Conservation (phyloP, 148 eudicot genomes). For the Beta vulgaris region DNA sequence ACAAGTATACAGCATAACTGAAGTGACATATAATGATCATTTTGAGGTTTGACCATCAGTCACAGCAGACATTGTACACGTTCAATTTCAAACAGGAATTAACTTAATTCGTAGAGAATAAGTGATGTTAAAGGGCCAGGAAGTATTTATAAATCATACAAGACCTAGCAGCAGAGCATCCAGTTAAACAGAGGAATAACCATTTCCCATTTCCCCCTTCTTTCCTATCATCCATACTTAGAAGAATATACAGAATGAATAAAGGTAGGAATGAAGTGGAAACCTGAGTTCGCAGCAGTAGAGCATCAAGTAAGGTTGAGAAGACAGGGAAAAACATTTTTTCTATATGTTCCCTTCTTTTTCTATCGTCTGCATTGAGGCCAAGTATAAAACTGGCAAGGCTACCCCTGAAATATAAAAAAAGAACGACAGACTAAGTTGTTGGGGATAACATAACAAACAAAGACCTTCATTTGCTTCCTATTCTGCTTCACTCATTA, state of each 20-base stretch:
- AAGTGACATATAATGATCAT: neutral
- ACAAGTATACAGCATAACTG: neutral
- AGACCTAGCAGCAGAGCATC: neutral
- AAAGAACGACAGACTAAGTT: conserved; percentile 3
- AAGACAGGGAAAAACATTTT: conserved; percentile 58
- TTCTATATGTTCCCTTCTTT: conserved; percentile 44
- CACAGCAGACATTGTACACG: neutral
- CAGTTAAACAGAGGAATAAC: neutral
- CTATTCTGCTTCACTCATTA: neutral
- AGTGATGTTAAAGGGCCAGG: neutral
- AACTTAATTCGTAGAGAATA: neutral
- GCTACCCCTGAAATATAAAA: conserved; percentile 59
- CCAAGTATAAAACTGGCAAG: conserved; percentile 72
- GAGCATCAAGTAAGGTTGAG: conserved; percentile 81
- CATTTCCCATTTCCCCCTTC: neutral
- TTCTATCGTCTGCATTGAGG: conserved; percentile 43
- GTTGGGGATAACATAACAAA: conserved; percentile 6
- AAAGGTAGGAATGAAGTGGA: conserved; percentile 7
- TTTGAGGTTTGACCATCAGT: neutral
- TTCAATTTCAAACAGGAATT: neutral
- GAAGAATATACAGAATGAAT: neutral
- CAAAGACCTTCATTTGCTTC: neutral
- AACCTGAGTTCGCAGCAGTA: conserved; percentile 86
- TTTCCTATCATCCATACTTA: neutral
- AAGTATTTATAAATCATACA: neutral